Evolutionary conservation across 2,329 filamentous ascomycete genomes (phyloP).

Genomic region (Colletotrichum sansevieriae): DNA sequence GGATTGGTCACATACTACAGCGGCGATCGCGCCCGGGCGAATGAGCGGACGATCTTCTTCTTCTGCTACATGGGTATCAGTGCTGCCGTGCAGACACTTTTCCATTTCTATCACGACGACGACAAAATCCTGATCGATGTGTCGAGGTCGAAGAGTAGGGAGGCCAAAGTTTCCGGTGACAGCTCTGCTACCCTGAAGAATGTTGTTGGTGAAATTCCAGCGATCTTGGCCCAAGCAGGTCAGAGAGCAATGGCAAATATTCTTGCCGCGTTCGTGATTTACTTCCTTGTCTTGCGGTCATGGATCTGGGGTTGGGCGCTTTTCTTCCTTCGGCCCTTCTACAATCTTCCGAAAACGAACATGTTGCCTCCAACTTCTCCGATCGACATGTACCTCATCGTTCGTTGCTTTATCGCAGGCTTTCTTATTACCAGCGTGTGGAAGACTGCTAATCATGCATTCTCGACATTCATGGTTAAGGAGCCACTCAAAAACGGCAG

Average conservation of each 20-base stretch:
- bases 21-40: conserved; percentile 80
- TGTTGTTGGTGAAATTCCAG: conserved; percentile 55
- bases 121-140: conserved; percentile 72
- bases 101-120: conserved; percentile 80
- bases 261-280: conserved; percentile 66
- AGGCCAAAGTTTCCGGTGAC: conserved; percentile 30
- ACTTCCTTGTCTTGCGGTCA: conserved; percentile 72
- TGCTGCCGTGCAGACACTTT: conserved; percentile 75
- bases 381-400: conserved; percentile 67
- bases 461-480: conserved; percentile 83
- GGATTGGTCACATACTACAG: conserved; percentile 79
- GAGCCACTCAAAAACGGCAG: conserved; percentile 87
- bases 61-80: conserved; percentile 77
- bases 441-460: conserved; percentile 81
- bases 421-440: conserved; percentile 79
- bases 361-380: conserved; percentile 71
- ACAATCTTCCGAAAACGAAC: conserved; percentile 80
- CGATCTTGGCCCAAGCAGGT: conserved; percentile 53
- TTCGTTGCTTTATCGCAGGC: conserved; percentile 71
- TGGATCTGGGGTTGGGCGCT: conserved; percentile 78
- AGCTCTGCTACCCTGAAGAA: conserved; percentile 48
- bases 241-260: conserved; percentile 57
- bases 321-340: conserved; percentile 77
- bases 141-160: conserved; percentile 47
- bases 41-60: conserved; percentile 88